These are phyloP conservation scores for Xylaria castorea DNA, from an alignment of 495 filamentous ascomycete genomes.

Conservation along the genomic window DNA sequence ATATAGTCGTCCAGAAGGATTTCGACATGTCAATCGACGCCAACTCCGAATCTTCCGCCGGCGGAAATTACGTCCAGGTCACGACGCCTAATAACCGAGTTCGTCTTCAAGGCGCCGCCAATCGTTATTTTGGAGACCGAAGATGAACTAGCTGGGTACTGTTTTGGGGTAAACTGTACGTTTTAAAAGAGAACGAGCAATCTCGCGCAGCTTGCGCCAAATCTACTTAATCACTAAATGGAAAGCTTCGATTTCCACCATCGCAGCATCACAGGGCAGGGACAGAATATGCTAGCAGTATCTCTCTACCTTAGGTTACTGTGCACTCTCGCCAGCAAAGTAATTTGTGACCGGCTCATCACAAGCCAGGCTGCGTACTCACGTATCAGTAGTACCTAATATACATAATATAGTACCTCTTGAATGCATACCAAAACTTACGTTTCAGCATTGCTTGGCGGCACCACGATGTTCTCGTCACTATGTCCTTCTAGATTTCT, in stretches of 20 bases:
- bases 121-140: background rate
- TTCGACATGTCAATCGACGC: conserved; percentile 35
- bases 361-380: background rate
- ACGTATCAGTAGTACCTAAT: conserved; percentile 1
- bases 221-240: background rate
- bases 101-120: background rate
- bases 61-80: conserved; percentile 32
- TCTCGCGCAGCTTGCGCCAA: background rate
- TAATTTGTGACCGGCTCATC: background rate
- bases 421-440: background rate
- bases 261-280: background rate
- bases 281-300: background rate
- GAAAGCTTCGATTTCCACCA: background rate
- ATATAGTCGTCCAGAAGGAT: conserved; percentile 39
- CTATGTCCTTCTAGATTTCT: background rate
- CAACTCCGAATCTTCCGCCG: conserved; percentile 27
- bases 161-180: background rate
- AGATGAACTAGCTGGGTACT: background rate
- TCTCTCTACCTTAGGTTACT: background rate
- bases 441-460: background rate
- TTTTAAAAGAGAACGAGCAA: background rate
- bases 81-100: conserved; percentile 29
- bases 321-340: background rate
- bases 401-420: background rate
- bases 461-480: background rate